These are phyloP conservation scores for Aspergillus felis DNA, from an alignment of 2,329 filamentous ascomycete genomes.

Conservation along the genomic window DNA sequence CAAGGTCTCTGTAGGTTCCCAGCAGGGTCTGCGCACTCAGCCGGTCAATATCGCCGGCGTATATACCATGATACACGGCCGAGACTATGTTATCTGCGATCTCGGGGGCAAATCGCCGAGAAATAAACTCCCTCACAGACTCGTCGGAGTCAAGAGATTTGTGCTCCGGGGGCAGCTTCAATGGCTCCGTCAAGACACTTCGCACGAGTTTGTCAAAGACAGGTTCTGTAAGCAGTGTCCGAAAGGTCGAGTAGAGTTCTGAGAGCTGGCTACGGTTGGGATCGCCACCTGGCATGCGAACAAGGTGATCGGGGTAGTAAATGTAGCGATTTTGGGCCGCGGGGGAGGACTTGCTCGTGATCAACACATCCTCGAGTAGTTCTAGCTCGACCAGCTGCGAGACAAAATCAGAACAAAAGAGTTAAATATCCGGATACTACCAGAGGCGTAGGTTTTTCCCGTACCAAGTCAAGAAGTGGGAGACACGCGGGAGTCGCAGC, in stretches of 20 bases:
- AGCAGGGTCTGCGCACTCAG: slow-evolving; percentile 68
- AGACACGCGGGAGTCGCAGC: slow-evolving; percentile 56
- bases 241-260: slow-evolving; percentile 26
- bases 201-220: slow-evolving; percentile 49
- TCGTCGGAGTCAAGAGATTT: slow-evolving; percentile 53
- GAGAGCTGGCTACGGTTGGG: slow-evolving; percentile 17
- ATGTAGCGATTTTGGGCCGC: slow-evolving; percentile 67
- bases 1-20: slow-evolving; percentile 48
- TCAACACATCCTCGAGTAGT: slow-evolving; percentile 54
- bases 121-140: slow-evolving; percentile 66
- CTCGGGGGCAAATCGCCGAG: slow-evolving; percentile 50
- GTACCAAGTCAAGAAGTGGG: slow-evolving; percentile 67
- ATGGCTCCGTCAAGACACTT: slow-evolving; percentile 30
- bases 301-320: slow-evolving; percentile 82
- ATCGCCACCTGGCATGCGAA: slow-evolving; percentile 54
- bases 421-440: slow-evolving; percentile 1
- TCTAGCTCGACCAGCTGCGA: slow-evolving; percentile 55
- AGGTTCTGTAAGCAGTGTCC: slow-evolving; percentile 49
- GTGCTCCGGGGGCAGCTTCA: slow-evolving; percentile 27
- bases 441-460: slow-evolving; percentile 19
- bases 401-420: slow-evolving; percentile 2
- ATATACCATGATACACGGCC: slow-evolving; percentile 78
- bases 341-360: slow-evolving; percentile 48
- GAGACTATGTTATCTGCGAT: slow-evolving; percentile 71
- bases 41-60: slow-evolving; percentile 80